These are phyloP conservation scores for Pachyrhizus erosus DNA, from an alignment of 306 rosid species.

Conservation along the genomic window DNA sequence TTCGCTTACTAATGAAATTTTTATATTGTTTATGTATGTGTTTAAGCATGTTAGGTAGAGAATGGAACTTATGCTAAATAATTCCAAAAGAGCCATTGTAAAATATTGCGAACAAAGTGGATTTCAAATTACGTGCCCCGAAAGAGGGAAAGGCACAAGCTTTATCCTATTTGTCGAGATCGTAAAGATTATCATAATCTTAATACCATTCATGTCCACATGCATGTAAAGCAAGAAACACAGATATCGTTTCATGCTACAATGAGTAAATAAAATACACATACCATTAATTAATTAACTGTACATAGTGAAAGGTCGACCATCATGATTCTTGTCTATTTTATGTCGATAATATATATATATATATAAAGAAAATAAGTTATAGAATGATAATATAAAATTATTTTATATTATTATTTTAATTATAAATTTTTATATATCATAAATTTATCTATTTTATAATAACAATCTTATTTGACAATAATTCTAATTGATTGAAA, in stretches of 20 bases:
- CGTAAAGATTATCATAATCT: constrained; percentile 41
- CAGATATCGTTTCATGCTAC: constrained; percentile 21
- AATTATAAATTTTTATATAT: too few species aligned
- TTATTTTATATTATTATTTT: too few species aligned
- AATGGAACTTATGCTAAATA: constrained; percentile 49
- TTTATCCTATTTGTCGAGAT: constrained; percentile 53
- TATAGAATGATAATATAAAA: too few species aligned
- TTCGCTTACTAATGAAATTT: constrained; percentile 20
- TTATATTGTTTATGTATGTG: not conserved
- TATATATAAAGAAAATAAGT: not conserved
- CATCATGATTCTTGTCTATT: constrained; percentile 27
- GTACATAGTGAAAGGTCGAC: constrained; percentile 26
- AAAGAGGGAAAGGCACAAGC: constrained; percentile 42
- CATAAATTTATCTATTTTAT: too few species aligned
- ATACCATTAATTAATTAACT: constrained; percentile 6
- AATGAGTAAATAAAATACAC: not conserved
- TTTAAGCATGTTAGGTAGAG: constrained; percentile 43
- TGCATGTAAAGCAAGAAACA: constrained; percentile 23
- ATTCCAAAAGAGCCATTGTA: not conserved
- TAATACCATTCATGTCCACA: constrained; percentile 7
- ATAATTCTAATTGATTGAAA: too few species aligned
- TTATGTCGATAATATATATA: not conserved
- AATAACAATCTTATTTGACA: too few species aligned
- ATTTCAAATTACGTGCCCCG: constrained; percentile 40
- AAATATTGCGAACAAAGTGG: constrained; percentile 36